Evolutionary conservation across 2,329 filamentous ascomycete genomes (phyloP).

Genomic region (Colletotrichum tropicicola): DNA sequence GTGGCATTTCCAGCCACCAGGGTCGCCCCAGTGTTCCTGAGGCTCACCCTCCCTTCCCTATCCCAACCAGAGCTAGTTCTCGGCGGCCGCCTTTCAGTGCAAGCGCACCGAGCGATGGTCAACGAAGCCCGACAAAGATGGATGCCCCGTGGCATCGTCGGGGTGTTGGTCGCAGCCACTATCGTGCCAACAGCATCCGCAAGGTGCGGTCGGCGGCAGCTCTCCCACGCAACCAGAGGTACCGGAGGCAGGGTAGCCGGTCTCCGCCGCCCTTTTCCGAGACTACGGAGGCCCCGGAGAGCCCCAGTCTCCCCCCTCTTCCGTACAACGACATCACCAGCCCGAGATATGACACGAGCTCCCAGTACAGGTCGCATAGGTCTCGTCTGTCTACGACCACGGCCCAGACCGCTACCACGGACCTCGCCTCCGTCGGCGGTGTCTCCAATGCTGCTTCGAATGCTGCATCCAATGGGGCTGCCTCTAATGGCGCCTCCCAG

Average conservation of each 20-base stretch:
- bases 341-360: slow-evolving; percentile 51
- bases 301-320: slow-evolving; percentile 76
- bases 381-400: slow-evolving; percentile 71
- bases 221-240: slow-evolving; percentile 65
- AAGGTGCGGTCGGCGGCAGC: slow-evolving; percentile 87
- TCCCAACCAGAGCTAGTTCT: slow-evolving; percentile 89
- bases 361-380: slow-evolving; percentile 56
- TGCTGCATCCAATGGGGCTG: slow-evolving; percentile 39
- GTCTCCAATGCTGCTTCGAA: slow-evolving; percentile 47
- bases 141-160: slow-evolving; percentile 66
- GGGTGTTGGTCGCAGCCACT: slow-evolving; percentile 55
- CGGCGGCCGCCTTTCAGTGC: slow-evolving; percentile 73
- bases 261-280: slow-evolving; percentile 74
- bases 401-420: slow-evolving; percentile 53
- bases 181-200: slow-evolving; percentile 72
- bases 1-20: slow-evolving; percentile 75
- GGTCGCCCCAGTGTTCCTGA: slow-evolving; percentile 71
- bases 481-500: slow-evolving; percentile 68
- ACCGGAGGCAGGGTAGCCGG: slow-evolving; percentile 63
- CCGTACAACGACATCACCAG: slow-evolving; percentile 77
- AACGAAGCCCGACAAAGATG: slow-evolving; percentile 76
- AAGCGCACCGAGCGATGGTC: slow-evolving; percentile 76
- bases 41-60: slow-evolving; percentile 84
- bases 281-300: slow-evolving; percentile 74
- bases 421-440: slow-evolving; percentile 39